phyloP scores from a whole-genome alignment of 2,329 filamentous ascomycete genomes.

The Penicillium fuscoglaucum region DNA sequence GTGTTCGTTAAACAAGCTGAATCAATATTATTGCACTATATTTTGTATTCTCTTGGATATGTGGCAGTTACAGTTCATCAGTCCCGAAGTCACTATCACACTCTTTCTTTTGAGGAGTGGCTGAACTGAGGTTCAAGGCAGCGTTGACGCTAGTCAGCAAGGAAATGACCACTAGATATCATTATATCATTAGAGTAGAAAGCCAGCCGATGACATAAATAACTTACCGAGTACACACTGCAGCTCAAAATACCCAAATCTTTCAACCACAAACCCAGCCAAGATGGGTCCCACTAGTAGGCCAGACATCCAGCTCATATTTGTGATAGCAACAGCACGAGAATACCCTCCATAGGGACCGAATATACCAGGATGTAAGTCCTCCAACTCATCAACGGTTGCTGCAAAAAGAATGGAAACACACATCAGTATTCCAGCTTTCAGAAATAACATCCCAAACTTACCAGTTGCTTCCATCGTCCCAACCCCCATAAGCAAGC shows the following conservation, averaged over 20 bases:
- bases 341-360: constrained; percentile 27
- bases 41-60: neutral
- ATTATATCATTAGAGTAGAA: neutral
- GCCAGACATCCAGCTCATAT: constrained; percentile 25
- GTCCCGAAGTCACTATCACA: neutral
- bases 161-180: neutral
- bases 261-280: constrained; percentile 15
- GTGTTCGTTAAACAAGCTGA: neutral
- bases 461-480: constrained; percentile 14
- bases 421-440: neutral
- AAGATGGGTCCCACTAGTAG: constrained; percentile 20
- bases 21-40: neutral
- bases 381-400: constrained; percentile 19
- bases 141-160: constrained; percentile 2
- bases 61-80: neutral
- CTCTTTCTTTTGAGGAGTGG: neutral
- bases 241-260: constrained; percentile 17
- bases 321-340: constrained; percentile 22
- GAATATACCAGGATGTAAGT: constrained; percentile 20
- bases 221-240: constrained; percentile 13
- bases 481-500: constrained; percentile 8
- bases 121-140: neutral
- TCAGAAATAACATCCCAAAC: neutral
- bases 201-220: neutral
- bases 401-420: neutral